Percentiles rank a stretch among this genome's conserved stretches.
These are phyloP conservation scores for Monilinia fructicola DNA, from an alignment of 2,329 filamentous ascomycete species.

Conservation along the genomic window DNA sequence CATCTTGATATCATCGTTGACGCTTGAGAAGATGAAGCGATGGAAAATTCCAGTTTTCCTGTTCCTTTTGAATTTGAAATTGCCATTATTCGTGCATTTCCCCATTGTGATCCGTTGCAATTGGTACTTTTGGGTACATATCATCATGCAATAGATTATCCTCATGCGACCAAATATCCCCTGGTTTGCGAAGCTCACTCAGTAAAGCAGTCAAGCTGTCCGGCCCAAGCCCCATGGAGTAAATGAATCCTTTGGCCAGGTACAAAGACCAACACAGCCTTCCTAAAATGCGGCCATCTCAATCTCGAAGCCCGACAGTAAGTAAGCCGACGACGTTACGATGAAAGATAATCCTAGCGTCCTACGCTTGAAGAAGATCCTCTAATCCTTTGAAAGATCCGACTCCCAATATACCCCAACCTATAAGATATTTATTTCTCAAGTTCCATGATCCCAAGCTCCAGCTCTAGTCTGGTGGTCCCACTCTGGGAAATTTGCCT, in stretches of 20 bases:
- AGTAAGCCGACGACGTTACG: not conserved
- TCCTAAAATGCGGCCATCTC: not conserved
- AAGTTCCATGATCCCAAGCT: conserved; percentile 8
- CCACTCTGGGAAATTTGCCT: not conserved
- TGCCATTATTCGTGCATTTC: not conserved
- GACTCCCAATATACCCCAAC: not conserved
- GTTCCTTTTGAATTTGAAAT: not conserved
- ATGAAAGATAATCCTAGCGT: not conserved
- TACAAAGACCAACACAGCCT: conserved; percentile 7
- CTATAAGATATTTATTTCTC: not conserved
- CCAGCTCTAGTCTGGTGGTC: not conserved
- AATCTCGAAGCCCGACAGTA: not conserved
- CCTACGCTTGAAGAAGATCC: not conserved
- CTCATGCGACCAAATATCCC: not conserved
- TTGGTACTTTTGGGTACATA: not conserved
- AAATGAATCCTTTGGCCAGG: conserved; percentile 9
- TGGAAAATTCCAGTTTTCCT: too few relatives aligned
- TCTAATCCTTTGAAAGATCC: not conserved
- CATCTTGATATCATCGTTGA: not conserved
- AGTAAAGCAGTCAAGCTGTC: conserved; percentile 7
- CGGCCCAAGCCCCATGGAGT: not conserved
- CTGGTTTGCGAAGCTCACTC: not conserved
- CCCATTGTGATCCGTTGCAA: too few relatives aligned
- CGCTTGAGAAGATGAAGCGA: too few relatives aligned
- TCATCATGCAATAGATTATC: not conserved